Base-by-base conservation (phyloP, 2,329 filamentous ascomycete genomes). In the Tolypocladium capitatum region DNA sequence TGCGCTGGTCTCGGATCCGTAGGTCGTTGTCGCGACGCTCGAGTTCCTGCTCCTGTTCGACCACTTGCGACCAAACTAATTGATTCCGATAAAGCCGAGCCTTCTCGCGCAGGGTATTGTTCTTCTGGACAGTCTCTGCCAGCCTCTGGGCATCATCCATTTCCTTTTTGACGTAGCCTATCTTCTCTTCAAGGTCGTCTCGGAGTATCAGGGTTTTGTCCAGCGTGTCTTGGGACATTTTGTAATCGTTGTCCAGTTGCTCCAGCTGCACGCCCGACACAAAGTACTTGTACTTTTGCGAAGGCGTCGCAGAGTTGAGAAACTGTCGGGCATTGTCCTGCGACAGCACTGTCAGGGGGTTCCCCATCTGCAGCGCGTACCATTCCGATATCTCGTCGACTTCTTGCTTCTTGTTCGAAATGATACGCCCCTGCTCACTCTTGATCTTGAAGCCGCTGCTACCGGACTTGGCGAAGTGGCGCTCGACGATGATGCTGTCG, bases 241-340 rank as follows among this genome's bases (percentile, higher is more conserved):
- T 79, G 64, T 98, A 98, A 60, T 98, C 92, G 52, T 87, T 83
- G 61, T 95, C 88, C 10, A 98, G 74, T 56, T 91, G 84, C 62
- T 97, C 88, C 1, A 98, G 76, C 58, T 97, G 90, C 0, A 95
- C 94, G 27, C 92, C 92, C 57, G 90, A 88, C 51, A 95, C 78
- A 60, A 98, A 98, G 59, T 96, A 96, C 55, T 87, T 92, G 72
- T 97, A 98, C 63, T 98, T 98, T 51, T 91, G 82, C 4, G 78
- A 70, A 0, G 89, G 79, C 2, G 81, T 85, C 13, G 92, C 91
- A 33, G 83, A 79, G 59, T 91, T 94, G 40, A 98, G 75, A 58
- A 98, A 98, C 49, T 94, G 86, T 11, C 92, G 81, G 11, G 92
- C 92, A 65, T 90, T 89, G 61, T 98, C 92, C 64, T 98, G 92